phyloP scores from a whole-genome alignment of 352 stramenopile species.

The Lagenidium giganteum region DNA sequence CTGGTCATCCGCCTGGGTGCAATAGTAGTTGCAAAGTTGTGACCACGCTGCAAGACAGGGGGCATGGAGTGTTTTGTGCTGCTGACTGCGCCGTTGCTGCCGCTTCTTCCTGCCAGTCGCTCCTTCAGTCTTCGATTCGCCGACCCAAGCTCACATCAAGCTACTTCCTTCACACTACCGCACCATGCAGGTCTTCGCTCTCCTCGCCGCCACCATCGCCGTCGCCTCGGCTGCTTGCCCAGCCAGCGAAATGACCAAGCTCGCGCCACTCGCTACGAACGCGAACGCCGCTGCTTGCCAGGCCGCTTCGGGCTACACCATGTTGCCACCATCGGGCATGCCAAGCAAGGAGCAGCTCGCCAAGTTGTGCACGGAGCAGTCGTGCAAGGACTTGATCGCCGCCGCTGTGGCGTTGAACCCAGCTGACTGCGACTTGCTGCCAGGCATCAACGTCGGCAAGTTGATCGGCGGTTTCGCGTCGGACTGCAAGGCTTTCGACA shows the following conservation, averaged over 20 bases:
- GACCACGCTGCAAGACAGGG: no score
- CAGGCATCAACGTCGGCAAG: constrained; percentile 27
- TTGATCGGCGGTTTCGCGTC: constrained; percentile 20
- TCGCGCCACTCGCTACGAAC: constrained; percentile 1
- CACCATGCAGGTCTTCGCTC: no score
- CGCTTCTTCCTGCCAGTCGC: no score
- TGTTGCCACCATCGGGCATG: constrained; percentile 4
- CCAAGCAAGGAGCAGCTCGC: not conserved
- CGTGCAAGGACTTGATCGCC: constrained; percentile 1
- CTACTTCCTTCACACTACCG: no score
- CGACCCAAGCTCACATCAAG: no score
- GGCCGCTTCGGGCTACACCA: constrained; percentile 2
- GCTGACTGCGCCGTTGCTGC: no score
- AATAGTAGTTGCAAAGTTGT: no score
- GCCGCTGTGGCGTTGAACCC: constrained; percentile 12
- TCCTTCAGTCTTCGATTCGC: no score
- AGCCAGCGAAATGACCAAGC: constrained; percentile 3
- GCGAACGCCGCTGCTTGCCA: constrained; percentile 3
- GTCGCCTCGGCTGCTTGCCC: not conserved
- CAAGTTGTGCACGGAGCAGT: constrained; percentile 3
- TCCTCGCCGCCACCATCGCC: not conserved
- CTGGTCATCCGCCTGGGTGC: no score
- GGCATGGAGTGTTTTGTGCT: no score
- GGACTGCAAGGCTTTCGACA: constrained; percentile 4
- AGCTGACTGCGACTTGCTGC: constrained; percentile 24